Conservation (phyloP, 805 yeast genomes). For the Spathaspora hagerdaliae region DNA sequence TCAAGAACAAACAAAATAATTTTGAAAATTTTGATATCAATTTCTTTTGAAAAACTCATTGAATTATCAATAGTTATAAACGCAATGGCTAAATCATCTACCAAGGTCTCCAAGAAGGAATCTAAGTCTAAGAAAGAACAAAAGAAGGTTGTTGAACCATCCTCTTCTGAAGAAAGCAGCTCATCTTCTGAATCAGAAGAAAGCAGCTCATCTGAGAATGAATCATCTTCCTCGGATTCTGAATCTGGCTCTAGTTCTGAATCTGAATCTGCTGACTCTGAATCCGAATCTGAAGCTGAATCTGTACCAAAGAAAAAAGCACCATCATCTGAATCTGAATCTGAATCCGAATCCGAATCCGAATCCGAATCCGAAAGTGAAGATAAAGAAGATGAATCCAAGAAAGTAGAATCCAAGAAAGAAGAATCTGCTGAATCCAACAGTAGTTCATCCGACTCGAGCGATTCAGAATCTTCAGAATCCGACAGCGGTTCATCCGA, state of each 20-base stretch:
- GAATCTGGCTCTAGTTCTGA: conserved; percentile 16
- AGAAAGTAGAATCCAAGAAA: conserved; percentile 27
- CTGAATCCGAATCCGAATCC: conserved; percentile 24
- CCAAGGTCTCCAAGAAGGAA: conserved; percentile 23
- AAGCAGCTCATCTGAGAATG: conserved; percentile 12
- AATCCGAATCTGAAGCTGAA: conserved; percentile 18
- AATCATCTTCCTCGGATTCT: conserved; percentile 12
- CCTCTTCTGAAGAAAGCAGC: conserved; percentile 16
- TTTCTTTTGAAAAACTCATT: neutral
- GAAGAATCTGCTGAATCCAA: conserved; percentile 13
- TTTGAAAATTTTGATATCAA: conserved; percentile 2
- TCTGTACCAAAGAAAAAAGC: conserved; percentile 19
- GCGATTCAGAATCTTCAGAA: conserved; percentile 19
- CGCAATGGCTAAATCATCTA: conserved; percentile 37
- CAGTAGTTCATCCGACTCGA: conserved; percentile 19
- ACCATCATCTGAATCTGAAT: conserved; percentile 19
- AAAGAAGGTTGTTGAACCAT: conserved; percentile 8
- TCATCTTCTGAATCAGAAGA: conserved; percentile 20
- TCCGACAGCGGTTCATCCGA: conserved; percentile 30
- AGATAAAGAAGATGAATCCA: conserved; percentile 21
- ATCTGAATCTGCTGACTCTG: conserved; percentile 15
- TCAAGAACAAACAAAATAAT: neutral
- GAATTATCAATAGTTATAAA: conserved; percentile 6
- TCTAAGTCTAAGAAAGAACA: conserved; percentile 18
- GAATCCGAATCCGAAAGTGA: conserved; percentile 17